These are phyloP conservation scores for Rhizoclosmatium sp. DNA, from an alignment of 192 early-diverging fungal species.

Conservation along the genomic window DNA sequence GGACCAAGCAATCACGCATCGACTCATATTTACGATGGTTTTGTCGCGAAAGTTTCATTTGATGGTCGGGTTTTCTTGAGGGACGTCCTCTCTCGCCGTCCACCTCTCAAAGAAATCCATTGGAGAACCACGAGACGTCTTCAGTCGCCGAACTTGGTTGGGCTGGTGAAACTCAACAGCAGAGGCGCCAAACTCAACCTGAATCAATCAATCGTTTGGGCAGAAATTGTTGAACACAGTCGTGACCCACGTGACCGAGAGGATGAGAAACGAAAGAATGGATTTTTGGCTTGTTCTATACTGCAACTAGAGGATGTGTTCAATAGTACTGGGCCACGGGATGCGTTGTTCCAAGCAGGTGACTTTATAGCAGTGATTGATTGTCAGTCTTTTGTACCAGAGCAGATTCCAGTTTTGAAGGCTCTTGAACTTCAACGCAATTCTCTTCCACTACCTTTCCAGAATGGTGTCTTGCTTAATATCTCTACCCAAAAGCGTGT, in stretches of 20 bases:
- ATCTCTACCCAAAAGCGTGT: neutral
- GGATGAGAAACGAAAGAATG: conserved; percentile 37
- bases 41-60: conserved; percentile 31
- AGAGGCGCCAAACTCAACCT: conserved; percentile 10
- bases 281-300: conserved; percentile 38
- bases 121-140: conserved; percentile 43
- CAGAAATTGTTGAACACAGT: conserved; percentile 35
- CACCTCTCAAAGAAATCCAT: conserved; percentile 43
- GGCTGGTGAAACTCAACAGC: conserved; percentile 36
- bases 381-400: conserved; percentile 48
- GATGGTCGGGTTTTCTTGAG: conserved; percentile 35
- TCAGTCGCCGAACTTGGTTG: conserved; percentile 45
- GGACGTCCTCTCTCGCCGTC: conserved; percentile 36
- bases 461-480: conserved; percentile 40
- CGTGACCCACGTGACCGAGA: conserved; percentile 12
- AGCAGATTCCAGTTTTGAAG: conserved; percentile 46
- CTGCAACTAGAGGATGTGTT: conserved; percentile 34
- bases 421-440: conserved; percentile 37
- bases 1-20: conserved; percentile 18
- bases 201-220: conserved; percentile 35
- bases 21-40: conserved; percentile 47
- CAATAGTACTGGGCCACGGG: neutral
- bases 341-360: conserved; percentile 36
- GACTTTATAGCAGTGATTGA: conserved; percentile 44
- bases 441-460: conserved; percentile 35